Evolutionary conservation across 2,329 filamentous ascomycete genomes (phyloP).

Genomic region (Coleophoma eucalyptorum): DNA sequence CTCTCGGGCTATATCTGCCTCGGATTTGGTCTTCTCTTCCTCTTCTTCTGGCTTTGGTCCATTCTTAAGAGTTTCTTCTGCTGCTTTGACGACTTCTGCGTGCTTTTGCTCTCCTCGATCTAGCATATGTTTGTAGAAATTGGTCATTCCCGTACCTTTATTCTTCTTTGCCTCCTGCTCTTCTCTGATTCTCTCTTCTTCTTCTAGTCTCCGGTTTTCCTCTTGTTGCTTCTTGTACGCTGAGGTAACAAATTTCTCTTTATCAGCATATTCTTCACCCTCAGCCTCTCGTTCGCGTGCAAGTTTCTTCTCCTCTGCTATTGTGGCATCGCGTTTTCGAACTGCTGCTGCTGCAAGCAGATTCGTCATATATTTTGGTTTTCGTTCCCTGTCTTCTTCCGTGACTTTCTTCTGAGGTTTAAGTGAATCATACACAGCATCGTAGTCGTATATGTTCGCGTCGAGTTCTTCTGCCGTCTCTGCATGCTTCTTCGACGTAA

Average conservation of each 20-base stretch:
- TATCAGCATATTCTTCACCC: constrained; percentile 76
- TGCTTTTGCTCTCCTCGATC: constrained; percentile 68
- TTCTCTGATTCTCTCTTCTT: constrained; percentile 64
- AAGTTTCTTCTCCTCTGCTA: constrained; percentile 78
- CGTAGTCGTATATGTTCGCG: constrained; percentile 80
- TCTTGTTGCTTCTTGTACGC: constrained; percentile 80
- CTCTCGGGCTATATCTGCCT: constrained; percentile 62
- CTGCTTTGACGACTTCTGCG: constrained; percentile 65
- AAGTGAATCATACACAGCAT: constrained; percentile 75
- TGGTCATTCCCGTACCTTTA: constrained; percentile 67
- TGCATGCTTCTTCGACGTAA: constrained; percentile 59
- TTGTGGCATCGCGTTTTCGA: constrained; percentile 72
- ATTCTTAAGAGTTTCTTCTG: constrained; percentile 47
- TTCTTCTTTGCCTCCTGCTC: constrained; percentile 63
- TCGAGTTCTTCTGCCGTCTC: constrained; percentile 65
- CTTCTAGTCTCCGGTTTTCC: constrained; percentile 66
- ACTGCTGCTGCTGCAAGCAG: constrained; percentile 70
- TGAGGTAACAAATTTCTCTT: constrained; percentile 82
- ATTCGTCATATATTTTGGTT: constrained; percentile 76
- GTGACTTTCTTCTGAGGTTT: constrained; percentile 58
- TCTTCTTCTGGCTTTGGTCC: constrained; percentile 34
- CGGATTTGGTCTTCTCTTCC: constrained; percentile 44
- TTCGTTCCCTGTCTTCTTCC: constrained; percentile 52
- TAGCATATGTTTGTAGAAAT: constrained; percentile 73
- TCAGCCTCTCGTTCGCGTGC: constrained; percentile 75